Conservation (phyloP, 2,329 filamentous ascomycete species). For the Ceratocystiopsis minuta region DNA sequence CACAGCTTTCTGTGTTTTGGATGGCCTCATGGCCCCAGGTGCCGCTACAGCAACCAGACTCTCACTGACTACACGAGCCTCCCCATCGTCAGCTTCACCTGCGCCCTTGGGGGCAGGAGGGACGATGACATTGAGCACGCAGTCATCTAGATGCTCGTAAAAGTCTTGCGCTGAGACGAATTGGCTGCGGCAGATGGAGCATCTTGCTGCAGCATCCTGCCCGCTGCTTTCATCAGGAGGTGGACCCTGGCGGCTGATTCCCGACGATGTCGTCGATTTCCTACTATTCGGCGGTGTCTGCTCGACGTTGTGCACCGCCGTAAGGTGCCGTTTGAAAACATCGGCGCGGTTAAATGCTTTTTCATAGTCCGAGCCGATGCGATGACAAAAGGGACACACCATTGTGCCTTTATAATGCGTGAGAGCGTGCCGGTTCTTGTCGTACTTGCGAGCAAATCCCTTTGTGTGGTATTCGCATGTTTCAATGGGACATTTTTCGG, state of each 20-base stretch:
- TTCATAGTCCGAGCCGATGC: constrained; percentile 69
- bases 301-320: constrained; percentile 82
- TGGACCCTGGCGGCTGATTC: constrained; percentile 5
- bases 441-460: constrained; percentile 91
- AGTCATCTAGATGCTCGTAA: constrained; percentile 79
- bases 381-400: constrained; percentile 92
- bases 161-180: constrained; percentile 87
- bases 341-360: constrained; percentile 95
- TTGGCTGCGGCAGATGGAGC: constrained; percentile 66
- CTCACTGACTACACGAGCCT: neutral
- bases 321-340: constrained; percentile 91
- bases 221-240: constrained; percentile 4
- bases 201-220: constrained; percentile 39
- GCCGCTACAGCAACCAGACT: too few species aligned
- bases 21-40: too few species aligned
- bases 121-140: constrained; percentile 40
- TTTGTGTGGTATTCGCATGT: constrained; percentile 90
- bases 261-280: constrained; percentile 38
- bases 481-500: constrained; percentile 88
- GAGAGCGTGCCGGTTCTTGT: constrained; percentile 90
- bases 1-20: too few species aligned
- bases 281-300: constrained; percentile 83
- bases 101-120: constrained; percentile 22
- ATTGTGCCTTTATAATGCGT: constrained; percentile 98
- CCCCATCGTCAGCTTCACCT: neutral